These are phyloP conservation scores for Fusarium decemcellulare DNA, from an alignment of 2,329 filamentous ascomycete genomes.

Conservation along the genomic window DNA sequence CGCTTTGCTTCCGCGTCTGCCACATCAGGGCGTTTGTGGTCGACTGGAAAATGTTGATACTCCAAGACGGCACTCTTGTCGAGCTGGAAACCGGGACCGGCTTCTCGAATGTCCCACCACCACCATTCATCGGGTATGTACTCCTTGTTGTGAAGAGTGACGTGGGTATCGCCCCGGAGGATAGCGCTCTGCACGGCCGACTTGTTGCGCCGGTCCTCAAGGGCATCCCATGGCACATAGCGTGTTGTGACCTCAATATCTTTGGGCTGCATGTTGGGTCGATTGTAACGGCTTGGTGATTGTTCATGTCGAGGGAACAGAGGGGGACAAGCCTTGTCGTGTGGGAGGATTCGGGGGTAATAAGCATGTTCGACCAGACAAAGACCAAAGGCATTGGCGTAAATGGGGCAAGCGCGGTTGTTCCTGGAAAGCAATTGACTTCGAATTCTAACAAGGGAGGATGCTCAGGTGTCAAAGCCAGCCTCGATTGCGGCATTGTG, in stretches of 20 bases:
- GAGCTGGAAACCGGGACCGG: not conserved
- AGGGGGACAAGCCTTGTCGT: not conserved
- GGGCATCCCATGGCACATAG: not conserved
- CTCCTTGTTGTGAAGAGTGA: constrained; percentile 18
- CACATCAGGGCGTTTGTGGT: not conserved
- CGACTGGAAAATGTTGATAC: not conserved
- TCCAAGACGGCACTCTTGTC: not conserved
- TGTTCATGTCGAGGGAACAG: constrained; percentile 8
- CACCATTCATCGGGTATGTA: not conserved
- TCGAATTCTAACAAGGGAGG: constrained; percentile 9
- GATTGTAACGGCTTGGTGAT: not conserved
- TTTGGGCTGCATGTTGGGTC: constrained; percentile 24
- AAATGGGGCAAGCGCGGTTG: not conserved
- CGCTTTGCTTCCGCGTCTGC: not conserved
- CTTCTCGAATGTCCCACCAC: not conserved
- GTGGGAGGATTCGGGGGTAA: constrained; percentile 31
- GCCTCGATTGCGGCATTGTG: constrained; percentile 28
- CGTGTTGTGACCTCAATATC: not conserved
- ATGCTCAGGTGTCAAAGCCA: constrained; percentile 5
- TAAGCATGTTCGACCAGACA: constrained; percentile 39
- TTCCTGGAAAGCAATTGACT: constrained; percentile 8
- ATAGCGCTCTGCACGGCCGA: constrained; percentile 34
- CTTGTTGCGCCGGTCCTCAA: constrained; percentile 20
- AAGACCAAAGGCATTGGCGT: constrained; percentile 22
- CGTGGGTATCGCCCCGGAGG: constrained; percentile 34